Percentiles rank a stretch among this genome's conserved stretches.
Conservation (phyloP, 768 basidiomycete genomes). For the Leucogyrophana mollusca region DNA sequence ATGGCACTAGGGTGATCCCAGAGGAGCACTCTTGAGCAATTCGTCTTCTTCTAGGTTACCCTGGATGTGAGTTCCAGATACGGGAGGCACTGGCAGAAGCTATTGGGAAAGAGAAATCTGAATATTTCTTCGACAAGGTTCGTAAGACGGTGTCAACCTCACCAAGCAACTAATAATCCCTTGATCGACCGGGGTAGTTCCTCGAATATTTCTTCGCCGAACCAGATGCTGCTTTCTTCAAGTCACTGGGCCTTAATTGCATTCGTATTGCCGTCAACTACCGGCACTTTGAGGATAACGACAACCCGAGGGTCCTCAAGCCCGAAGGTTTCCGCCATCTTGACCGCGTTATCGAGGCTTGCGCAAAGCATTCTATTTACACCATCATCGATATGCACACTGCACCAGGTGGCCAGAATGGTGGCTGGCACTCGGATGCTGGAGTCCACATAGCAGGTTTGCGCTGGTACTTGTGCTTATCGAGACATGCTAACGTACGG, state of each 20-base stretch:
- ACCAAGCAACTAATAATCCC: neutral
- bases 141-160: slow-evolving; percentile 1
- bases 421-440: slow-evolving; percentile 75
- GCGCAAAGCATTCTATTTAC: slow-evolving; percentile 69
- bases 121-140: slow-evolving; percentile 82
- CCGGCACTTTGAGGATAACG: slow-evolving; percentile 69
- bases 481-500: neutral
- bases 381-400: slow-evolving; percentile 79
- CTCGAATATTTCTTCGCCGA: slow-evolving; percentile 79
- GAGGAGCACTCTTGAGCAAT: neutral
- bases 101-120: slow-evolving; percentile 63
- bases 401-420: slow-evolving; percentile 66
- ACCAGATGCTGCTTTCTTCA: slow-evolving; percentile 70
- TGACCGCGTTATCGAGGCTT: slow-evolving; percentile 68
- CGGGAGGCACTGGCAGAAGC: slow-evolving; percentile 59
- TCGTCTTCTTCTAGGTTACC: slow-evolving; percentile 45
- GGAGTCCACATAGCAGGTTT: slow-evolving; percentile 55
- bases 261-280: slow-evolving; percentile 74
- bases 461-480: neutral
- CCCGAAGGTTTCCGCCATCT: slow-evolving; percentile 72
- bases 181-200: slow-evolving; percentile 52
- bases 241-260: slow-evolving; percentile 70
- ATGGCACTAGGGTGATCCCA: neutral
- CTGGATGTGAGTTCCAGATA: slow-evolving; percentile 75
- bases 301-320: slow-evolving; percentile 76